Percentiles rank a stretch among this genome's conserved stretches.
These are phyloP conservation scores for Xylaria sp. DNA, from an alignment of 2,329 filamentous ascomycete genomes.

Conservation along the genomic window DNA sequence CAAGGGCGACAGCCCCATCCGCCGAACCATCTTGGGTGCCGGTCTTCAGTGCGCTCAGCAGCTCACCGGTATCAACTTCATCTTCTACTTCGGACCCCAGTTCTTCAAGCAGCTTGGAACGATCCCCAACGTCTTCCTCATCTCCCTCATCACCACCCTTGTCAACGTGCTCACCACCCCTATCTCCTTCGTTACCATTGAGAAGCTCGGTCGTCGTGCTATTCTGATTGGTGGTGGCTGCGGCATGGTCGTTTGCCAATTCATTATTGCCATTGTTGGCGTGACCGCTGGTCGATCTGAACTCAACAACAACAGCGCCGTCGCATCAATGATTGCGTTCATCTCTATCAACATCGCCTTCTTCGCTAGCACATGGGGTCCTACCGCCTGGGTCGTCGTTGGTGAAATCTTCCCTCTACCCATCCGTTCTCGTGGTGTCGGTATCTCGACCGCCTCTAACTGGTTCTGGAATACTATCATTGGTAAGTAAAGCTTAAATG, in stretches of 20 bases:
- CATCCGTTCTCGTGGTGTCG: constrained; percentile 78
- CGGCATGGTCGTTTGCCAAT: constrained; percentile 77
- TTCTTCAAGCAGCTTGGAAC: constrained; percentile 76
- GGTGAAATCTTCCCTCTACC: constrained; percentile 81
- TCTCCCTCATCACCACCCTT: constrained; percentile 78
- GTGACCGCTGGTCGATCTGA: constrained; percentile 55
- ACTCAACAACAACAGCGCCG: constrained; percentile 51
- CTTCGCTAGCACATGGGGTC: constrained; percentile 82
- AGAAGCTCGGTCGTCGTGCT: constrained; percentile 74
- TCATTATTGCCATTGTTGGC: constrained; percentile 73
- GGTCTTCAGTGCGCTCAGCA: constrained; percentile 52
- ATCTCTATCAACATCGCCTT: constrained; percentile 84
- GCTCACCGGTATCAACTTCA: constrained; percentile 74
- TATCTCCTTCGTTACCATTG: constrained; percentile 77
- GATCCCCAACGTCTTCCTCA: constrained; percentile 75
- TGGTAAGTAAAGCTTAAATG: constrained; percentile 34
- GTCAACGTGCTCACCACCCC: constrained; percentile 80
- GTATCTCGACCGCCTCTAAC: constrained; percentile 76
- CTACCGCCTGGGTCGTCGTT: constrained; percentile 74
- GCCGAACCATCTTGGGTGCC: constrained; percentile 59
- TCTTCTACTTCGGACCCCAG: constrained; percentile 77
- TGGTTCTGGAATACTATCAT: constrained; percentile 76
- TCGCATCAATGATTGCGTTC: constrained; percentile 73
- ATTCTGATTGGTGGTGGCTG: constrained; percentile 75
- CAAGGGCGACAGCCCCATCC: constrained; percentile 66